A percentile compares a stretch with the other conserved stretches of the same genome.
These are phyloP conservation scores for Beauveria medogensis DNA, from an alignment of 2,329 filamentous ascomycete genomes.

Conservation along the genomic window DNA sequence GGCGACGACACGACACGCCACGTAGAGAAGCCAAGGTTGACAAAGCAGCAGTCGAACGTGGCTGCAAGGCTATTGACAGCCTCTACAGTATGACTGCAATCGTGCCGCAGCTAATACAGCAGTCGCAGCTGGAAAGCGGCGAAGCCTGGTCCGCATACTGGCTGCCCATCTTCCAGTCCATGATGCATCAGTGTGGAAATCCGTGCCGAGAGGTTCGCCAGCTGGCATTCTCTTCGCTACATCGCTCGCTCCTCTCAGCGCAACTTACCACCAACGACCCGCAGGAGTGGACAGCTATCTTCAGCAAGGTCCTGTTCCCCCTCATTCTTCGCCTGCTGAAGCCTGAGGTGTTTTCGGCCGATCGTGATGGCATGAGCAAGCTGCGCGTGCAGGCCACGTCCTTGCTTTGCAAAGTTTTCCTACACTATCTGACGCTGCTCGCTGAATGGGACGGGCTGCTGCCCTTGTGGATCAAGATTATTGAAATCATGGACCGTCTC, in stretches of 20 bases:
- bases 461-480: slow-evolving; percentile 83
- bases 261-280: slow-evolving; percentile 77
- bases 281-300: slow-evolving; percentile 91
- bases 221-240: slow-evolving; percentile 76
- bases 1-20: slow-evolving; percentile 24
- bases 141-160: slow-evolving; percentile 97
- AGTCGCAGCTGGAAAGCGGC: slow-evolving; percentile 81
- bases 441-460: slow-evolving; percentile 83
- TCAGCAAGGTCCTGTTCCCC: slow-evolving; percentile 87
- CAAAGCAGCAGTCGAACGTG: slow-evolving; percentile 58
- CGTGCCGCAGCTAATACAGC: slow-evolving; percentile 79
- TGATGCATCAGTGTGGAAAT: slow-evolving; percentile 88
- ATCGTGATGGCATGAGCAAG: slow-evolving; percentile 89
- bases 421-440: slow-evolving; percentile 83
- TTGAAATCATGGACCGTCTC: slow-evolving; percentile 89
- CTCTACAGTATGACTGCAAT: slow-evolving; percentile 75
- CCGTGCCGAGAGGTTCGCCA: slow-evolving; percentile 89
- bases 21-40: slow-evolving; percentile 22
- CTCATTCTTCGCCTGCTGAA: slow-evolving; percentile 81
- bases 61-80: slow-evolving; percentile 70
- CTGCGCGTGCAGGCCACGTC: slow-evolving; percentile 88
- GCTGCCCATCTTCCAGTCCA: slow-evolving; percentile 84
- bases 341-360: slow-evolving; percentile 87
- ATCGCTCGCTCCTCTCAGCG: slow-evolving; percentile 76
- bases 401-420: slow-evolving; percentile 86